Conservation (phyloP, 306 rosid species). For the Dalbergia cochinchinensis region DNA sequence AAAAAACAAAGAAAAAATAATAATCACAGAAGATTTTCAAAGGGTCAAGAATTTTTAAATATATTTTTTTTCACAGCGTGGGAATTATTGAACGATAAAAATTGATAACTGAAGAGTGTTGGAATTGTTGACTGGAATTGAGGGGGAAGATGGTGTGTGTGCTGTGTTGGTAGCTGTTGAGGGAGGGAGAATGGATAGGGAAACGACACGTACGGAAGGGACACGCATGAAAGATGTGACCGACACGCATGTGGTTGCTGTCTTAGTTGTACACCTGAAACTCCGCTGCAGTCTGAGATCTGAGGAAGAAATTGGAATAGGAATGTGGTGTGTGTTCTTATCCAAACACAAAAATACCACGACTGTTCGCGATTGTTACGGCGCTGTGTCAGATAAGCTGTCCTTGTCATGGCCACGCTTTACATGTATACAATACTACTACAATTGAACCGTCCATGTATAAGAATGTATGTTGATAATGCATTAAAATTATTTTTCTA, state of each 20-base stretch:
- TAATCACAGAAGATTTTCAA: neutral
- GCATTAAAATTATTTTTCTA: no score
- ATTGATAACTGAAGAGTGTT: neutral
- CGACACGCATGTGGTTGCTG: constrained; percentile 21
- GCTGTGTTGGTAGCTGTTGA: constrained; percentile 5
- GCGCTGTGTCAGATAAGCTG: neutral
- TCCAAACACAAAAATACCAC: neutral
- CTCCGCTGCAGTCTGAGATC: neutral
- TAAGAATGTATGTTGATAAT: no score
- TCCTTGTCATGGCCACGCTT: neutral
- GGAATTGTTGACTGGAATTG: neutral
- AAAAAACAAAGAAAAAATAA: no score
- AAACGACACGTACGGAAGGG: neutral
- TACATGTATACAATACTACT: no score
- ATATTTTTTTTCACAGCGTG: neutral
- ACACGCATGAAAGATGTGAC: neutral
- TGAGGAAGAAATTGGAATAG: neutral
- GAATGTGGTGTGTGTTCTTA: neutral
- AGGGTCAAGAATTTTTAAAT: neutral
- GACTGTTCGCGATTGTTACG: neutral
- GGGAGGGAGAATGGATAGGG: neutral
- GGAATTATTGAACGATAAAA: neutral
- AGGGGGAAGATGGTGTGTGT: neutral
- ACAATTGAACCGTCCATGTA: no score
- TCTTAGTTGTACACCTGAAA: neutral